Base-by-base conservation (phyloP, 2,329 filamentous ascomycete species). In the Botrytis byssoidea region DNA sequence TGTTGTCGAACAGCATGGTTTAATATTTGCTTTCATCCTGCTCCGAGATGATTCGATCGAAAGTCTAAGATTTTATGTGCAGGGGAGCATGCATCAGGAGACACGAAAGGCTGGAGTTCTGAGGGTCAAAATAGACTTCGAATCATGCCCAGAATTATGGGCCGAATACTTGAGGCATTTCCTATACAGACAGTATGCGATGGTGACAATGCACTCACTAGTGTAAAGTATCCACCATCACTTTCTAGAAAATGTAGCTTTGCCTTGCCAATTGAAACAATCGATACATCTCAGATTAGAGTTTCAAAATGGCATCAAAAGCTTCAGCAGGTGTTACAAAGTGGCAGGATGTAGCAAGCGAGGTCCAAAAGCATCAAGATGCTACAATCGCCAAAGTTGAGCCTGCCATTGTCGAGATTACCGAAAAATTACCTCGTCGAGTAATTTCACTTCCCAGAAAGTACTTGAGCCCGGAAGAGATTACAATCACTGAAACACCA, bases 401-500 rank as follows among this genome's bases (percentile, higher is more conserved):
- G 40, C 65, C 46, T 6, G 22, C 32, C 25, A 14, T 68, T n/a
- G 20, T 46, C 20, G 44, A 68, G n/a, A 25, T 32, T 25, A 16
- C 29, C 16, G 29, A 20, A 32, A 22, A 68, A 14, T 18, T 68
- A n/a, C 65, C 46, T 29, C 25, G 29, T 18, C 7, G 46, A 14
- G 22, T 68, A 25, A 57, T 55, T 37, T 14, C 29, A 6, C 20
- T 57, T 1, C 65, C 65, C 7, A 55, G 44, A 18, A 51, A 55
- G 4, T 55, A 55, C 7, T n/a, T 68, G 18, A 29, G 7, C 12
- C 4, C 46, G 20, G 40, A 51, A 63, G 57, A 61, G 14, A 48
- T 70, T 18, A 10, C 22, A 70, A 82, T 81, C 4, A 82, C 82
- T 64, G 55, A 79, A 29, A 74, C 74, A 35, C 74, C 77, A 22